phyloP scores from a whole-genome alignment of 2,329 filamentous ascomycete genomes.

The Hymenoscyphus albidus region DNA sequence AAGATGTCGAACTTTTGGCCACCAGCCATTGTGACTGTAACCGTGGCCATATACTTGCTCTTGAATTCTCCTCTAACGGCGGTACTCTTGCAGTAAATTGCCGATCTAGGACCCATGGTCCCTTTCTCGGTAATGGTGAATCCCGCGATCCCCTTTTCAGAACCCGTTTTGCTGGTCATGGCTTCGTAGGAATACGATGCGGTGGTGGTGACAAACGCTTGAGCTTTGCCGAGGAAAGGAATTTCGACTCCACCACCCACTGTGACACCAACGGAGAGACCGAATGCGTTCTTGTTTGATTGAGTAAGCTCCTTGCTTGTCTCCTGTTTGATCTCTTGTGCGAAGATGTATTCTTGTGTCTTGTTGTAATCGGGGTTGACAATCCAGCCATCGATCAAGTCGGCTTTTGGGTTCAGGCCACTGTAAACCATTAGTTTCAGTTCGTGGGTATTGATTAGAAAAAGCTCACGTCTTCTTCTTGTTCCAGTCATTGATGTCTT shows the following conservation, averaged over 20 bases:
- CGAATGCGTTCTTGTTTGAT: neutral
- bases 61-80: neutral
- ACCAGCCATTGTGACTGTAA: neutral
- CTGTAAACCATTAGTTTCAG: neutral
- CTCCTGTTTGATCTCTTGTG: neutral
- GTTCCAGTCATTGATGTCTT: constrained; percentile 6
- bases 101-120: neutral
- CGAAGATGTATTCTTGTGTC: neutral
- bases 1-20: neutral
- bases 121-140: neutral
- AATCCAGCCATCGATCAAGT: neutral
- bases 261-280: neutral
- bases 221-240: neutral
- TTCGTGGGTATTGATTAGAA: neutral
- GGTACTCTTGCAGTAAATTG: neutral
- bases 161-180: neutral
- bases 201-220: neutral
- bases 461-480: neutral
- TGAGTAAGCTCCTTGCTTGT: neutral
- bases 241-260: neutral
- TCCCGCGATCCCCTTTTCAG: neutral
- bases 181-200: neutral
- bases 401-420: neutral
- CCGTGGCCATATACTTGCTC: neutral
- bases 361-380: constrained; percentile 5